Evolutionary conservation across 2,329 filamentous ascomycete species (phyloP).

Genomic region (Colletotrichum musae): DNA sequence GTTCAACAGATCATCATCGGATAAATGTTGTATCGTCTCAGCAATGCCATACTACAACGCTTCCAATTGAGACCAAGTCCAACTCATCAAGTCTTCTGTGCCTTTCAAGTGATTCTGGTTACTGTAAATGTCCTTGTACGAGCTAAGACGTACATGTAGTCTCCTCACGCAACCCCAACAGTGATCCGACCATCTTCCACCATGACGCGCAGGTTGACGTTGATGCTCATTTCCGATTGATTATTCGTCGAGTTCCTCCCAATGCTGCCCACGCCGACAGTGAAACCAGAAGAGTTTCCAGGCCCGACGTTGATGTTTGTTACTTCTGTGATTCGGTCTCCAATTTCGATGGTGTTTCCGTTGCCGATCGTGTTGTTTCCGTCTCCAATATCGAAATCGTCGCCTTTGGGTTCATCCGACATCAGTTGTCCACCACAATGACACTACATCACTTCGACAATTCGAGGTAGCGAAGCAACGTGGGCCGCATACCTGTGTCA

Average conservation of each 20-base stretch:
- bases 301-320: slow-evolving; percentile 5
- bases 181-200: slow-evolving; percentile 1
- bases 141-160: neutral
- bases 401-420: neutral
- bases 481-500: neutral
- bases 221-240: neutral
- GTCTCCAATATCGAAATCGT: slow-evolving; percentile 16
- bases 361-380: slow-evolving; percentile 12
- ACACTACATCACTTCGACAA: neutral
- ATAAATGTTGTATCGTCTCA: too few relatives aligned
- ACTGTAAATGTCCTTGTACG: too few relatives aligned
- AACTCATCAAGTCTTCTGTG: too few relatives aligned
- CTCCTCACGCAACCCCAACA: neutral
- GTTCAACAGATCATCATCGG: too few relatives aligned
- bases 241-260: neutral
- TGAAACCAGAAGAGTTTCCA: neutral
- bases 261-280: neutral
- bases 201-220: neutral
- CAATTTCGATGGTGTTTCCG: slow-evolving; percentile 1
- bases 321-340: neutral
- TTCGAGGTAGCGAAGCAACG: neutral
- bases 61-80: too few relatives aligned
- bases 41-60: too few relatives aligned
- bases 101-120: too few relatives aligned
- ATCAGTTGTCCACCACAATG: neutral